Conservation (phyloP, 78 protist species). For the Mastigamoeba balamuthi region DNA sequence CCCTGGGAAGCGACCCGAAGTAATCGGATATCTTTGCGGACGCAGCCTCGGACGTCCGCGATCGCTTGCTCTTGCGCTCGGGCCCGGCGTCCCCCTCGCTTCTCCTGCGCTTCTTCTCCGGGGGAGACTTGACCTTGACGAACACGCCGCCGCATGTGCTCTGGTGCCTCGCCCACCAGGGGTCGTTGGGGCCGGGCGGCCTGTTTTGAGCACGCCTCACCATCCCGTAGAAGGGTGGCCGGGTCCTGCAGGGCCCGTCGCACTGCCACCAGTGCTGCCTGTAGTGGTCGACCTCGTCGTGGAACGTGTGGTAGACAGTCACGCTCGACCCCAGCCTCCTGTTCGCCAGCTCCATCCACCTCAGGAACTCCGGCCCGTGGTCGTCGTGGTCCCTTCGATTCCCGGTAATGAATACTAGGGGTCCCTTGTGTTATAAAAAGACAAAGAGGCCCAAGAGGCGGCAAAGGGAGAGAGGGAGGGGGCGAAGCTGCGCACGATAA, state of each 20-base stretch:
- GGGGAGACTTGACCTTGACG: background rate
- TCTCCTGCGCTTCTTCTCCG: too few relatives aligned
- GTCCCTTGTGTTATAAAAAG: too few relatives aligned
- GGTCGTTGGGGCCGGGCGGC: background rate
- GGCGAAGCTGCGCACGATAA: background rate
- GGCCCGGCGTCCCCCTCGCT: too few relatives aligned
- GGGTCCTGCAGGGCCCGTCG: background rate
- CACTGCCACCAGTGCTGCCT: slow-evolving; percentile 33
- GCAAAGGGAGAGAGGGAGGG: background rate
- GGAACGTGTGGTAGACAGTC: slow-evolving; percentile 32
- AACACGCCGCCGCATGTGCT: background rate
- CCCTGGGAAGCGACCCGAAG: too few relatives aligned
- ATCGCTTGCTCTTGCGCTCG: too few relatives aligned
- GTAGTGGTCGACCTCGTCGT: slow-evolving; percentile 43
- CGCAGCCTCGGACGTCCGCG: too few relatives aligned
- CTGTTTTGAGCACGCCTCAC: background rate
- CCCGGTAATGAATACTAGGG: background rate
- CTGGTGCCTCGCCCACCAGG: background rate
- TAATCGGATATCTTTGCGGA: too few relatives aligned
- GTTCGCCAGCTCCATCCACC: slow-evolving; percentile 15
- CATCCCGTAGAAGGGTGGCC: background rate
- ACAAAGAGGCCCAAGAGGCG: too few relatives aligned
- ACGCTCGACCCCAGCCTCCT: background rate
- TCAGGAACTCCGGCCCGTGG: background rate
- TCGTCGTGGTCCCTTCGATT: background rate